phyloP scores from a whole-genome alignment of 768 basidiomycete genomes.

The Boletus rubropictus region DNA sequence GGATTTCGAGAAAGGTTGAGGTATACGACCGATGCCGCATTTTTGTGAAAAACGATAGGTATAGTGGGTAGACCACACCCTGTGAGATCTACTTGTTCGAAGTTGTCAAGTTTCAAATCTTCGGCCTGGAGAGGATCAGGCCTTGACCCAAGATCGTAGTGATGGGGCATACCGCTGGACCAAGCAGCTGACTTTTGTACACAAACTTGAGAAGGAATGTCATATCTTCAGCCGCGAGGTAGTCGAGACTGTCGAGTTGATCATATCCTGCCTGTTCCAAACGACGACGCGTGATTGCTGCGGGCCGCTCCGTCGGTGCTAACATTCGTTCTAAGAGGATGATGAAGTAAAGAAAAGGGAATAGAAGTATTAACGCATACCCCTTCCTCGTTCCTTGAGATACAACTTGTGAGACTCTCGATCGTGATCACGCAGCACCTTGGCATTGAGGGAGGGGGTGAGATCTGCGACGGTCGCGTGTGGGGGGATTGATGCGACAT shows the following conservation, averaged over 20 bases:
- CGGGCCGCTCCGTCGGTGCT: slow-evolving; percentile 74
- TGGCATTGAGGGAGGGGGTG: slow-evolving; percentile 54
- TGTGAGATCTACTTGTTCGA: slow-evolving; percentile 76
- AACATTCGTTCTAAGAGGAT: slow-evolving; percentile 68
- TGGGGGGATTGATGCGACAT: slow-evolving; percentile 60
- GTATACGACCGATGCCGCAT: slow-evolving; percentile 76
- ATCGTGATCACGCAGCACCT: slow-evolving; percentile 45
- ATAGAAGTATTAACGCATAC: slow-evolving; percentile 33
- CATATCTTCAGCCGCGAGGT: slow-evolving; percentile 72
- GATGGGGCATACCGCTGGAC: slow-evolving; percentile 46
- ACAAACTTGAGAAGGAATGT: slow-evolving; percentile 86
- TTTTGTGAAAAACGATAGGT: slow-evolving; percentile 78
- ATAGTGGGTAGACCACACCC: slow-evolving; percentile 79
- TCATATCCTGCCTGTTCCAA: slow-evolving; percentile 89
- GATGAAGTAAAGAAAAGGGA: neutral
- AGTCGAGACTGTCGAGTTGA: slow-evolving; percentile 69
- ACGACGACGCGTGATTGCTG: slow-evolving; percentile 75
- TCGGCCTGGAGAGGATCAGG: slow-evolving; percentile 50
- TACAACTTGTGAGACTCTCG: slow-evolving; percentile 64
- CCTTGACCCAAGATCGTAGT: neutral
- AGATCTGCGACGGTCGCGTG: slow-evolving; percentile 65
- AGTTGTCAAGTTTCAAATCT: slow-evolving; percentile 62
- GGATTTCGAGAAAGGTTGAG: slow-evolving; percentile 92
- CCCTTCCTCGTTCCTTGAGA: slow-evolving; percentile 70
- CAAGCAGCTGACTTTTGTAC: slow-evolving; percentile 73